Evolutionary conservation across 116 monocot species (phyloP).

Genomic region (Zostera marina): DNA sequence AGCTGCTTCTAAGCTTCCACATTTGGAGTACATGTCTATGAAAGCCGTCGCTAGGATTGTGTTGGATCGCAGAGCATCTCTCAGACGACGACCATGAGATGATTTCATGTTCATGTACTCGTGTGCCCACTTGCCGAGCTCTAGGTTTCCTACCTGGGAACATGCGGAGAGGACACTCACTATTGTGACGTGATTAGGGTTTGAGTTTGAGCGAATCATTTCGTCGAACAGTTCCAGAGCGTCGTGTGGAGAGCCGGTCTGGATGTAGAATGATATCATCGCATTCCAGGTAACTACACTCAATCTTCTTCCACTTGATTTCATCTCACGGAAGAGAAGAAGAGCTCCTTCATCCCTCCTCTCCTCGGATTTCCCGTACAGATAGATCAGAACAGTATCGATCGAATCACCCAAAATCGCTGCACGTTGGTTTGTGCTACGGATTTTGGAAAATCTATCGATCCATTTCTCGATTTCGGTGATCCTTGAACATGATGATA

Average conservation of each 20-base stretch:
- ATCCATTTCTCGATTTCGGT: constrained; percentile 11
- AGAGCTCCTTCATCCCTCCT: not conserved
- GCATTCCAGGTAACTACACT: constrained; percentile 19
- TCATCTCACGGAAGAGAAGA: constrained; percentile 10
- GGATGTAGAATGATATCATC: constrained; percentile 12
- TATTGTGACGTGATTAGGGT: constrained; percentile 21
- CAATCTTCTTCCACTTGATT: constrained; percentile 4
- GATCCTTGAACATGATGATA: constrained; percentile 21
- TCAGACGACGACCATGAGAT: not conserved
- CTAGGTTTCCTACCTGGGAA: constrained; percentile 20
- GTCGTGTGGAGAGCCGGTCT: constrained; percentile 8
- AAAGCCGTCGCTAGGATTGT: constrained; percentile 24
- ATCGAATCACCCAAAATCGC: constrained; percentile 2
- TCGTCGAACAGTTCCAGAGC: constrained; percentile 14
- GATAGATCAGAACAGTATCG: constrained; percentile 15
- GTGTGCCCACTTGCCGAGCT: constrained; percentile 22
- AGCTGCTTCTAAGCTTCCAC: constrained; percentile 16
- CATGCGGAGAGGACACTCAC: constrained; percentile 21
- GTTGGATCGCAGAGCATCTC: constrained; percentile 8
- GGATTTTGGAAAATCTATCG: not conserved
- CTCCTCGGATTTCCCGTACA: constrained; percentile 12
- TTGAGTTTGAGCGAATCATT: constrained; percentile 5
- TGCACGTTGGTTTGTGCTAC: not conserved
- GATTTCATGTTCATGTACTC: constrained; percentile 13
- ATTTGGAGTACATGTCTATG: constrained; percentile 31